phyloP scores from a whole-genome alignment of 768 basidiomycete species.

The Mrakia gelida region DNA sequence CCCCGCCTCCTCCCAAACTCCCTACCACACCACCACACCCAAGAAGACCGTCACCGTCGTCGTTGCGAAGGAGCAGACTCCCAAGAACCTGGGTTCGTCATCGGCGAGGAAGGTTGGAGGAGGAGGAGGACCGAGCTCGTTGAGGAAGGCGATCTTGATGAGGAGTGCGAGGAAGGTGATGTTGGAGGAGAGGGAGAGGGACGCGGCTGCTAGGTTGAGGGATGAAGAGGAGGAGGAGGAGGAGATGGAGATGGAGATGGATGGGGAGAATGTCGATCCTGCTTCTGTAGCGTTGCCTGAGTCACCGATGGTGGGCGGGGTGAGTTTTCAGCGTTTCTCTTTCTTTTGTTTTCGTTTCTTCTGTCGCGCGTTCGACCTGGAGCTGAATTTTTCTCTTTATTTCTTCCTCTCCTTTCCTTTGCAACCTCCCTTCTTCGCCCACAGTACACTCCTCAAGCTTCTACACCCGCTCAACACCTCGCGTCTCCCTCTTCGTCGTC shows the following conservation, averaged over 20 bases:
- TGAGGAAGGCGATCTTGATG: slow-evolving; percentile 28
- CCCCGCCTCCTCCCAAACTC: slow-evolving; percentile 9
- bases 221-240: slow-evolving; percentile 3
- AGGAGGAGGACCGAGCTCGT: slow-evolving; percentile 13
- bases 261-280: slow-evolving; percentile 3
- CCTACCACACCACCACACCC: not conserved
- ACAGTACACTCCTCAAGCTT: slow-evolving; percentile 20
- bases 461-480: slow-evolving; percentile 2
- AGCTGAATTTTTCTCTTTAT: not conserved
- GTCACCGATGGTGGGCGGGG: slow-evolving; percentile 16
- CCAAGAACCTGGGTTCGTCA: not conserved
- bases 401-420: not conserved
- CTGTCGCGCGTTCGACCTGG: too few relatives aligned
- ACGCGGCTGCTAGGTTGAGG: not conserved
- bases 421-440: too few relatives aligned
- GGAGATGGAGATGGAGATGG: not conserved
- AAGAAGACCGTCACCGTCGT: not conserved
- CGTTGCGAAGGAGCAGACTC: slow-evolving; percentile 3
- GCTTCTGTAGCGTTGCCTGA: slow-evolving; percentile 18
- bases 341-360: not conserved
- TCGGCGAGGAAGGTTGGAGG: not conserved
- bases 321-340: not conserved
- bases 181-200: not conserved
- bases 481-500: not conserved
- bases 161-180: slow-evolving; percentile 24